Conservation (phyloP, 208 protist species). For the Trypanosoma avium region DNA sequence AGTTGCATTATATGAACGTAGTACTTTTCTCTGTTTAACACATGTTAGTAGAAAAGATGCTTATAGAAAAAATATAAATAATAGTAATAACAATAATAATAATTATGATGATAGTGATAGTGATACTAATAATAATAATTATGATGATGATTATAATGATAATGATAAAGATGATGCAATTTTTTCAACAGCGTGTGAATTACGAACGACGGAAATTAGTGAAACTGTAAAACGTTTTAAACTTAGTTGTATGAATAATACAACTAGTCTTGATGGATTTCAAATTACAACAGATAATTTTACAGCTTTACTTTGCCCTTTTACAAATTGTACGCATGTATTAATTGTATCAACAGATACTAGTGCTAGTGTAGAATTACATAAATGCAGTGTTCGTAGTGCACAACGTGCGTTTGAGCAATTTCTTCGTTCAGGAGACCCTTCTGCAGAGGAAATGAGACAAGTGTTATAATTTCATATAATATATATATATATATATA, state of each 20-base stretch:
- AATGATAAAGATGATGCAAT: background rate
- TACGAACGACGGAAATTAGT: conserved; percentile 85
- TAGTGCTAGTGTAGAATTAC: conserved; percentile 69
- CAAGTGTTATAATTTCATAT: conserved; percentile 57
- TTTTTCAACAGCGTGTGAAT: conserved; percentile 32
- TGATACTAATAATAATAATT: background rate
- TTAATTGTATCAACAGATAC: conserved; percentile 81
- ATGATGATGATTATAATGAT: background rate
- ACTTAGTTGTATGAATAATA: conserved; percentile 91
- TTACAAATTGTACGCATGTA: conserved; percentile 87
- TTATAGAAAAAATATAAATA: conserved; percentile 11
- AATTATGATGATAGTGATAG: background rate
- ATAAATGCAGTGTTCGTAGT: conserved; percentile 75
- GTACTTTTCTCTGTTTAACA: conserved; percentile 97
- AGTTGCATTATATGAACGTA: conserved; percentile 98
- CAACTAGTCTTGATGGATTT: conserved; percentile 74
- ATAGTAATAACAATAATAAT: background rate
- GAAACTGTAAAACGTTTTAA: conserved; percentile 92
- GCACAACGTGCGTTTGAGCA: conserved; percentile 53
- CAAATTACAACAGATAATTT: conserved; percentile 71
- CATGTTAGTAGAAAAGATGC: conserved; percentile 75
- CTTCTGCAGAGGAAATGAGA: conserved; percentile 69
- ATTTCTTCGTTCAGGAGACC: conserved; percentile 76
- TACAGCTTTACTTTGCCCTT: conserved; percentile 78
- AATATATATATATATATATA: background rate